Evolutionary conservation across 2,329 filamentous ascomycete genomes (phyloP), one percentile per base, ranked within the genome.

Genomic region (Trichophyton rubrum): DNA sequence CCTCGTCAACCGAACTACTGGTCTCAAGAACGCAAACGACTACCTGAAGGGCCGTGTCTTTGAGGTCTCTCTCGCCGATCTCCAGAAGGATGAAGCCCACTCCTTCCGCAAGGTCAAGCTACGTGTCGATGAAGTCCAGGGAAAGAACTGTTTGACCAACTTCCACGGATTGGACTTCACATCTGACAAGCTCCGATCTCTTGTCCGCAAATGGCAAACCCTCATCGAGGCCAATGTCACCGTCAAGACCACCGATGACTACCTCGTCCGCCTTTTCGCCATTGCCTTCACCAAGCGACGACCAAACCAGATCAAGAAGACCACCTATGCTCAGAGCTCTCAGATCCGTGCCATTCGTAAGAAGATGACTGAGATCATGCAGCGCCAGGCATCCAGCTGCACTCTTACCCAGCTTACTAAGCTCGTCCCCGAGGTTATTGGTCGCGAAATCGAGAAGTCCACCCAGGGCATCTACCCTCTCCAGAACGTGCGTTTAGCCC

Each of bases 151-250:
- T 83, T 82, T 99, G 79, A 97, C 93, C 84, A 96, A 96, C 87
- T 99, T 99, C 88, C 91, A 99, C 86, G 93, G 93, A 72, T 86
- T 99, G 77, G 93, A 99, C 82, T 97, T 99, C 88, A 99, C 93
- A 77, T 96, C 93, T 72, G 93, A 99, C 86, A 99, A 99, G 86
- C 88, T 99, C 73, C 89, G 93, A 76, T 97, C 93, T 67, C 87
- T 99, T 69, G 93, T 99, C 72, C 91, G 93, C 82, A 99, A 99
- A 84, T 99, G 93, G 93, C 93, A 99, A 82, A 87, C 91, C 67
- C 85, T 99, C 74, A 97, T 99, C 71, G 93, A 99, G 86, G 93
- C 93, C 83, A 99, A 99, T 79, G 86, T 97, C 75, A 96, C 95
- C 69, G 91, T 99, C 84, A 97, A 97, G 89, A 97, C 93, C 73